Conservation (phyloP, 2,329 filamentous ascomycete genomes). For the Fusarium brevicatenulatum region DNA sequence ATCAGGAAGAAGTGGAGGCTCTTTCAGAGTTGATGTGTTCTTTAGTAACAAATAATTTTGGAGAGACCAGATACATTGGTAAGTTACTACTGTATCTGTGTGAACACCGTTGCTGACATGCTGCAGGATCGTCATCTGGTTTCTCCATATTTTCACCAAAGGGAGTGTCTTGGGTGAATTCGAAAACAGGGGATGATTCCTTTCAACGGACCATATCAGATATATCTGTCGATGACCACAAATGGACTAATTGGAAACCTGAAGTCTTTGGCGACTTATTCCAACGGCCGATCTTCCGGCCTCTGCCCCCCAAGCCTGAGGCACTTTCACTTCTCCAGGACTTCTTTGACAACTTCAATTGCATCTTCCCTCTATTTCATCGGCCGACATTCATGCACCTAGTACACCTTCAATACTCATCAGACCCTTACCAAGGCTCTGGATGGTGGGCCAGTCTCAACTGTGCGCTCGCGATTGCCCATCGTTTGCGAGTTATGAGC, state of each 20-base stretch:
- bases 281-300: constrained; percentile 82
- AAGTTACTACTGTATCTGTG: constrained; percentile 42
- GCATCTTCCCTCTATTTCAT: constrained; percentile 97
- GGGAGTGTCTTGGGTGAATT: constrained; percentile 97
- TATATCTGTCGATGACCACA: constrained; percentile 91
- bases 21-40: constrained; percentile 99
- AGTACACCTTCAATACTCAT: constrained; percentile 91
- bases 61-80: constrained; percentile 97
- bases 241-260: constrained; percentile 98
- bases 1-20: constrained; percentile 77
- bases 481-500: constrained; percentile 93
- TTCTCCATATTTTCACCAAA: constrained; percentile 99
- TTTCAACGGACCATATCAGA: constrained; percentile 96
- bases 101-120: constrained; percentile 15
- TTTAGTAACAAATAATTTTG: constrained; percentile 91
- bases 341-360: constrained; percentile 99
- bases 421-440: constrained; percentile 91
- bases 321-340: constrained; percentile 89
- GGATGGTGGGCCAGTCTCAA: constrained; percentile 99
- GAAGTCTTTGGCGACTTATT: constrained; percentile 96
- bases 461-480: constrained; percentile 90
- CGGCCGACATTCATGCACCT: constrained; percentile 99
- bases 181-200: constrained; percentile 94
- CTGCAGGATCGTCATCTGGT: constrained; percentile 89
- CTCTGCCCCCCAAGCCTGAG: constrained; percentile 85